A percentile compares a stretch with the other conserved stretches of the same genome.
These are phyloP conservation scores for Rhizophlyctis rosea DNA, from an alignment of 192 early-diverging fungal species.

Conservation along the genomic window DNA sequence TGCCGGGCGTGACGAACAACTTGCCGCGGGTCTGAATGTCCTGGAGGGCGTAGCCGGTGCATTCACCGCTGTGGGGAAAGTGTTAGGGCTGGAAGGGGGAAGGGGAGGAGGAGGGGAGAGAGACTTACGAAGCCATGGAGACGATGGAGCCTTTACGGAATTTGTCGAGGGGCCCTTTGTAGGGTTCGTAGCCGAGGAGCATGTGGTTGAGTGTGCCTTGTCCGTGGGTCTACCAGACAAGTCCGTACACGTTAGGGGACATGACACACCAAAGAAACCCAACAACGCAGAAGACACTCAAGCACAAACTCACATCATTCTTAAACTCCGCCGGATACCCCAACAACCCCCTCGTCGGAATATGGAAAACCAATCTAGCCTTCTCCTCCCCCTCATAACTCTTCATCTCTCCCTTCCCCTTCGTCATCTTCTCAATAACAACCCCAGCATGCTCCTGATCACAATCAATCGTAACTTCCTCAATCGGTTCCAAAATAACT, in stretches of 20 bases:
- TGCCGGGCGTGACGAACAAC: slow-evolving; percentile 70
- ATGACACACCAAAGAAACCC: neutral
- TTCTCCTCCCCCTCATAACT: slow-evolving; percentile 69
- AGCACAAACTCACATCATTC: slow-evolving; percentile 55
- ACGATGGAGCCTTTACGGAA: slow-evolving; percentile 76
- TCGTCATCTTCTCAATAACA: slow-evolving; percentile 82
- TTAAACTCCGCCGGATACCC: slow-evolving; percentile 87
- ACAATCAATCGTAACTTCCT: slow-evolving; percentile 81
- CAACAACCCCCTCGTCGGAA: slow-evolving; percentile 77
- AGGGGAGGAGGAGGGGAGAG: neutral
- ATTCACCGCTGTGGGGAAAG: slow-evolving; percentile 52
- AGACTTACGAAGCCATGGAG: slow-evolving; percentile 53
- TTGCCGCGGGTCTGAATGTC: slow-evolving; percentile 76
- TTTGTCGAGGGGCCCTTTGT: slow-evolving; percentile 69
- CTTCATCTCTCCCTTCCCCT: slow-evolving; percentile 80
- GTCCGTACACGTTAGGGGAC: neutral
- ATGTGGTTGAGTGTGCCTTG: slow-evolving; percentile 79
- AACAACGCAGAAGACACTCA: neutral
- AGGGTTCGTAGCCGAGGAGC: slow-evolving; percentile 67
- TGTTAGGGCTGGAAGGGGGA: neutral
- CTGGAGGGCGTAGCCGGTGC: slow-evolving; percentile 72
- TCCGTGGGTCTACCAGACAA: slow-evolving; percentile 57
- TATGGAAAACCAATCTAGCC: slow-evolving; percentile 73
- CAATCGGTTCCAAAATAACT: slow-evolving; percentile 71
- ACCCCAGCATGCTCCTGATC: slow-evolving; percentile 67